Conservation (phyloP, 73 alveolate genomes). For the Tetrahymena thermophila region DNA sequence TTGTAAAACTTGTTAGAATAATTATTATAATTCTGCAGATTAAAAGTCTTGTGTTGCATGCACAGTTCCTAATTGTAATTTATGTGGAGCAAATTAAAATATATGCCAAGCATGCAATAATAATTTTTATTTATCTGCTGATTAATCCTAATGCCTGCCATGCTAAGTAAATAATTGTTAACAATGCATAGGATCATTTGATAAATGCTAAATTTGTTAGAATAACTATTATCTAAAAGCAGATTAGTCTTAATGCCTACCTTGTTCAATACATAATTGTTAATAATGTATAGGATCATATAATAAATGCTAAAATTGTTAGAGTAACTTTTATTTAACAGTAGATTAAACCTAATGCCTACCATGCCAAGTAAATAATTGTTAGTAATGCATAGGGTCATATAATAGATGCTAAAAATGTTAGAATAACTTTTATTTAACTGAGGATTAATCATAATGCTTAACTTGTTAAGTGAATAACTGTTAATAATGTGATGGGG, state of each 20-base stretch:
- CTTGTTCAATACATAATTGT: too few species aligned
- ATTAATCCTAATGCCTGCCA: too few species aligned
- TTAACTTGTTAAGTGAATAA: background rate
- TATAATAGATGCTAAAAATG: background rate
- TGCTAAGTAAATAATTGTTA: too few species aligned
- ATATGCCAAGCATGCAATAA: too few species aligned
- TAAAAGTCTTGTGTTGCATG: background rate
- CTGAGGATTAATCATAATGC: background rate
- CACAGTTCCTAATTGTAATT: background rate
- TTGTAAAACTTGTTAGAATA: background rate
- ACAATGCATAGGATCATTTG: too few species aligned
- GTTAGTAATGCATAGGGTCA: background rate
- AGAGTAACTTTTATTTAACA: background rate
- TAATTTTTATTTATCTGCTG: too few species aligned
- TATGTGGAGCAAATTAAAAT: background rate
- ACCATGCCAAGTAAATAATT: background rate
- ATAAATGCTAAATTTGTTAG: too few species aligned
- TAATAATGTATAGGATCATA: too few species aligned
- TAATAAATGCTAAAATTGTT: background rate
- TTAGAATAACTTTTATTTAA: background rate
- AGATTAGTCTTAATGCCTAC: too few species aligned
- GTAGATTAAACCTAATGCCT: background rate
- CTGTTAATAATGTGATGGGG: background rate
- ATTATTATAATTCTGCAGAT: background rate
- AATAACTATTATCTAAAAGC: too few species aligned